phyloP scores from a whole-genome alignment of 2,329 filamentous ascomycete species.

The Mycosphaerelloides madeirae region DNA sequence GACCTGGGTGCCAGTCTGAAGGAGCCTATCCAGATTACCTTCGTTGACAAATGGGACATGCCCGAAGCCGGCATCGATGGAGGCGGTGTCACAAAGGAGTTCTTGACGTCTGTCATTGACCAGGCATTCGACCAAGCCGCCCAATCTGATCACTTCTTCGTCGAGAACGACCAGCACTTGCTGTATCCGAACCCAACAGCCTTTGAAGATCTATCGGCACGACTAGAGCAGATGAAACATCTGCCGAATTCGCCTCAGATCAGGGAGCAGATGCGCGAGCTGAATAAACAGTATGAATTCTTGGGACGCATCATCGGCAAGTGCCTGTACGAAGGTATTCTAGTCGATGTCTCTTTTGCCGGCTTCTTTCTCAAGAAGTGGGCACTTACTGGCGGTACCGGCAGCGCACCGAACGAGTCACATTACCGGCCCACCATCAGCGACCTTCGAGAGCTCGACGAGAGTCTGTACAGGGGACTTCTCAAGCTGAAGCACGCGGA shows the following conservation, averaged over 20 bases:
- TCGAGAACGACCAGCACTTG: conserved; percentile 77
- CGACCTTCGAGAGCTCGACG: conserved; percentile 86
- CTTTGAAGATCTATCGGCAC: conserved; percentile 23
- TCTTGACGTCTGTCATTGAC: conserved; percentile 79
- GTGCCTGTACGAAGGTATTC: conserved; percentile 93
- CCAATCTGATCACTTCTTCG: conserved; percentile 56
- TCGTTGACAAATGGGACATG: conserved; percentile 83
- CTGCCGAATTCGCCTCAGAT: conserved; percentile 9
- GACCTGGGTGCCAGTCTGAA: conserved; percentile 76
- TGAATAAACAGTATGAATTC: conserved; percentile 80
- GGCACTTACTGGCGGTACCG: conserved; percentile 66
- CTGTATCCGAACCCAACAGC: conserved; percentile 80
- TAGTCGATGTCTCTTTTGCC: conserved; percentile 88
- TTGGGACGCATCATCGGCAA: conserved; percentile 90
- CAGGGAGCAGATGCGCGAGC: conserved; percentile 17
- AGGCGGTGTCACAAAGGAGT: conserved; percentile 95
- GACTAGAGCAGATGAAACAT: conserved; percentile 7
- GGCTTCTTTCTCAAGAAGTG: conserved; percentile 96
- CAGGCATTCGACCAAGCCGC: conserved; percentile 68
- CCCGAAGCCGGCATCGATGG: conserved; percentile 93
- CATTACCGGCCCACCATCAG: conserved; percentile 90
- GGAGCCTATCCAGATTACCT: conserved; percentile 93
- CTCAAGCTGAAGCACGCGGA: conserved; percentile 79
- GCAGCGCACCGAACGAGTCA: conserved; percentile 60
- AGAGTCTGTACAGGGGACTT: conserved; percentile 83